Conservation (phyloP, 2,329 filamentous ascomycete genomes). For the Macrophomina phaseolina region DNA sequence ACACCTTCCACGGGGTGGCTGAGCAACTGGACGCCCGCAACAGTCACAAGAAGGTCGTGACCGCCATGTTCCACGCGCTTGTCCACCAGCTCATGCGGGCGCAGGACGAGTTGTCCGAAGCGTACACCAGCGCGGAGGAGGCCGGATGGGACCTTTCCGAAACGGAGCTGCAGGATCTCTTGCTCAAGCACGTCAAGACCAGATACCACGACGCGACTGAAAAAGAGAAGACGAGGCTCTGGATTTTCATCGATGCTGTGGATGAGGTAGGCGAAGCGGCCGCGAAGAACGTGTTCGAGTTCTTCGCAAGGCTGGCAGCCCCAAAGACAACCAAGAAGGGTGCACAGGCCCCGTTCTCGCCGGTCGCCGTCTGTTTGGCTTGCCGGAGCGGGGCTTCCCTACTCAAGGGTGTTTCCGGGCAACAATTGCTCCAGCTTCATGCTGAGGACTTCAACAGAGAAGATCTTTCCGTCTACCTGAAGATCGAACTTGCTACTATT, state of each 20-base stretch:
- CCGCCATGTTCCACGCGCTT: neutral
- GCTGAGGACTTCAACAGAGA: conserved; percentile 3
- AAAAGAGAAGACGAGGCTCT: neutral
- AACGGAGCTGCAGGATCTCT: conserved; percentile 10
- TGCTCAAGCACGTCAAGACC: conserved; percentile 1
- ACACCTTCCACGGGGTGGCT: neutral
- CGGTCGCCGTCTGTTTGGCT: neutral
- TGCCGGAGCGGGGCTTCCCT: neutral
- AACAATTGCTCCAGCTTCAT: neutral
- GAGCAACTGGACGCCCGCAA: neutral
- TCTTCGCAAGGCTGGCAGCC: neutral
- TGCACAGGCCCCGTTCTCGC: neutral
- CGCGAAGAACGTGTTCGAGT: neutral
- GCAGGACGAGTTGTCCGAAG: neutral
- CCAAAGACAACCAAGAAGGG: neutral
- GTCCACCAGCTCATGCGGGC: neutral
- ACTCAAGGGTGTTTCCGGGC: neutral
- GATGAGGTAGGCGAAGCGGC: neutral
- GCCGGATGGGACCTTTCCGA: conserved; percentile 3
- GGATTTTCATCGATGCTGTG: conserved; percentile 9
- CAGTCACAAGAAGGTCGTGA: neutral
- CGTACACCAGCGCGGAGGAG: neutral
- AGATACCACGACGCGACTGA: neutral
- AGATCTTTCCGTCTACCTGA: neutral
- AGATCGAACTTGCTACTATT: neutral